Evolutionary conservation across 2,329 filamentous ascomycete species (phyloP).

Genomic region (Grosmannia clavigera): DNA sequence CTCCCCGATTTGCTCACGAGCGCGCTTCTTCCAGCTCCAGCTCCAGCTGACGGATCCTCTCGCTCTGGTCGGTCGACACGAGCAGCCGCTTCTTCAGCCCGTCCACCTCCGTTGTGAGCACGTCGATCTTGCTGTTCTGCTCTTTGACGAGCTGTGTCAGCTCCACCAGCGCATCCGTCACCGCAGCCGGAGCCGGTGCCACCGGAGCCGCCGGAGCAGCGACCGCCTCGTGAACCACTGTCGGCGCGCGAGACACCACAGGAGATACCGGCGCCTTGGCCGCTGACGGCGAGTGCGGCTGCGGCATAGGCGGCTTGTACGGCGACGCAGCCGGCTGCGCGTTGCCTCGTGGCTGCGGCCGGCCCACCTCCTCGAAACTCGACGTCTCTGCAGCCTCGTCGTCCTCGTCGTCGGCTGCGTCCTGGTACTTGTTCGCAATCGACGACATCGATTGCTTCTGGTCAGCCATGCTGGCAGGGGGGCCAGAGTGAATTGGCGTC

Average conservation of each 20-base stretch:
- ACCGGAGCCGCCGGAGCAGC: slow-evolving; percentile 59
- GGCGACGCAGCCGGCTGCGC: slow-evolving; percentile 28
- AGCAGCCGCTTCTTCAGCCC: slow-evolving; percentile 66
- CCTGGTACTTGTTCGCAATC: slow-evolving; percentile 77
- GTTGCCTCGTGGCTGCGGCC: slow-evolving; percentile 50
- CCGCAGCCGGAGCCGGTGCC: slow-evolving; percentile 26
- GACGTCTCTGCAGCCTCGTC: slow-evolving; percentile 50
- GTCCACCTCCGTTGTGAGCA: slow-evolving; percentile 62
- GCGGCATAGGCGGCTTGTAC: slow-evolving; percentile 21
- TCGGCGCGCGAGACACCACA: slow-evolving; percentile 11
- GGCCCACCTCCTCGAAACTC: slow-evolving; percentile 76
- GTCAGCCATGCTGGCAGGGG: slow-evolving; percentile 62
- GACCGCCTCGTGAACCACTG: slow-evolving; percentile 44
- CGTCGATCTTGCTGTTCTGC: slow-evolving; percentile 63
- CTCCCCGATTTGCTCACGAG: slow-evolving; percentile 26
- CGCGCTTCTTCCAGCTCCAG: slow-evolving; percentile 52
- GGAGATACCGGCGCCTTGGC: slow-evolving; percentile 21
- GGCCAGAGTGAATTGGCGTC: slow-evolving; percentile 29
- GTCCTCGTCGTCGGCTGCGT: slow-evolving; percentile 49
- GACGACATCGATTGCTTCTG: slow-evolving; percentile 79
- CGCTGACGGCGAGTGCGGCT: slow-evolving; percentile 3
- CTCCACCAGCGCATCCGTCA: slow-evolving; percentile 39
- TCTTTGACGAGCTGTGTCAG: slow-evolving; percentile 66
- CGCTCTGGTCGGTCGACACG: slow-evolving; percentile 50
- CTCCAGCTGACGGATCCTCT: slow-evolving; percentile 55